A percentile compares a stretch with the other conserved stretches of the same genome.
Evolutionary conservation across 768 basidiomycete species (phyloP).

Genomic region (Pisolithus microcarpus): DNA sequence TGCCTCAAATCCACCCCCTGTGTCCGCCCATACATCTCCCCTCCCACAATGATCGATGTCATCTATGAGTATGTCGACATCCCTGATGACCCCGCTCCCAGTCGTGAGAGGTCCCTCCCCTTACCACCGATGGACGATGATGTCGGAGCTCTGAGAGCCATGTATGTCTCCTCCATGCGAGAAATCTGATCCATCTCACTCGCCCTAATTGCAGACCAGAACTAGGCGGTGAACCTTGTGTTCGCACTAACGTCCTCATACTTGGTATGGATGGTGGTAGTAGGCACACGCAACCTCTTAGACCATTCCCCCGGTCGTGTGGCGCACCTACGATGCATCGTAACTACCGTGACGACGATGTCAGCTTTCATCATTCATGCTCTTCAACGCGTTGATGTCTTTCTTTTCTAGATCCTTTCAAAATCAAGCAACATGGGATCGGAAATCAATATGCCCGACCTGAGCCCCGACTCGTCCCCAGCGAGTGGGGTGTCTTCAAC

Average conservation of each 20-base stretch:
- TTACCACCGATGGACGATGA: slow-evolving; percentile 1
- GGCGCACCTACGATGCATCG: not conserved
- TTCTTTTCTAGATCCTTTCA: not conserved
- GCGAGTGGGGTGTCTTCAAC: slow-evolving; percentile 3
- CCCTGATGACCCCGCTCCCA: not conserved
- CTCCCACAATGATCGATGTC: not conserved
- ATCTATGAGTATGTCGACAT: not conserved
- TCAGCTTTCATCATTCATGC: not conserved
- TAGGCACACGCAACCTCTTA: not conserved
- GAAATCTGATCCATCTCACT: not conserved
- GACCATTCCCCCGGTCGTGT: not conserved
- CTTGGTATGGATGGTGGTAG: not conserved
- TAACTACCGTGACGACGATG: not conserved
- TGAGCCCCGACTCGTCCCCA: slow-evolving; percentile 7
- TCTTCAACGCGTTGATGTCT: not conserved
- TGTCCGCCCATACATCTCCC: not conserved
- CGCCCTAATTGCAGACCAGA: not conserved
- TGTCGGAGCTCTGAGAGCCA: not conserved
- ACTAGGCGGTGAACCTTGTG: not conserved
- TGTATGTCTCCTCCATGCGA: not conserved
- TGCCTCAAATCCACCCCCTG: not conserved
- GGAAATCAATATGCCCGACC: not conserved
- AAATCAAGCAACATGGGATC: not conserved
- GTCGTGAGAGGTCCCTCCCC: not conserved
- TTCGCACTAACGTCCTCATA: not conserved